A percentile compares a stretch with the other conserved stretches of the same genome.
phyloP scores from a whole-genome alignment of 257 asterid genomes.

The Solanum boliviense region DNA sequence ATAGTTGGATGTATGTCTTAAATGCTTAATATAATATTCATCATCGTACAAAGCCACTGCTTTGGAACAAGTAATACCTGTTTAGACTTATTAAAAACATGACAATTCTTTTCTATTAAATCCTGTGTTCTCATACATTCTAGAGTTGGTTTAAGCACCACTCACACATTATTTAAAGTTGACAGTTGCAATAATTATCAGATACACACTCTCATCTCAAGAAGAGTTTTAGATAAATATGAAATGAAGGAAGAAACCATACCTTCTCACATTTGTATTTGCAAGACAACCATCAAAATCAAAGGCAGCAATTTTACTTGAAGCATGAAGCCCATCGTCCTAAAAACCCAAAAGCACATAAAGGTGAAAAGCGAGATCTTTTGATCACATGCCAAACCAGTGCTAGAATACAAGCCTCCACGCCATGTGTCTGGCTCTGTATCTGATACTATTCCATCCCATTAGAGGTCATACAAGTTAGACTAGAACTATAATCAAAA shows the following conservation, averaged over 20 bases:
- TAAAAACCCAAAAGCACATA: slow-evolving; percentile 1
- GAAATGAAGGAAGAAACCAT: slow-evolving; percentile 5
- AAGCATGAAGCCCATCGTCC: slow-evolving; percentile 82
- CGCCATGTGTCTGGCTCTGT: not conserved
- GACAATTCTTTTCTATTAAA: not conserved
- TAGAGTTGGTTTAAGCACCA: not conserved
- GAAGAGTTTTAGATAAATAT: not conserved
- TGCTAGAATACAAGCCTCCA: not conserved
- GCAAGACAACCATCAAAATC: slow-evolving; percentile 99
- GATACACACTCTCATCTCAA: not conserved
- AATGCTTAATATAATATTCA: not conserved
- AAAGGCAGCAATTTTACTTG: slow-evolving; percentile 86
- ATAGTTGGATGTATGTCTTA: not conserved
- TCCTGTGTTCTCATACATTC: not conserved
- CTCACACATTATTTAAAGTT: not conserved
- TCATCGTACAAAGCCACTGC: not conserved
- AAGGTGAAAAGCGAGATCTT: not conserved
- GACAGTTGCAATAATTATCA: not conserved
- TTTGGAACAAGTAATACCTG: not conserved
- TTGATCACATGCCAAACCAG: not conserved
- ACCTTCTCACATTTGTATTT: slow-evolving; percentile 76
- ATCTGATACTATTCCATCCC: not conserved
- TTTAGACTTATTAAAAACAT: not conserved
- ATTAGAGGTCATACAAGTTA: not conserved
- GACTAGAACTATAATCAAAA: not conserved